Evolutionary conservation across 352 stramenopile genomes (phyloP), one percentile per base, ranked within the genome.

Genomic region (Phytophthora palmivora): DNA sequence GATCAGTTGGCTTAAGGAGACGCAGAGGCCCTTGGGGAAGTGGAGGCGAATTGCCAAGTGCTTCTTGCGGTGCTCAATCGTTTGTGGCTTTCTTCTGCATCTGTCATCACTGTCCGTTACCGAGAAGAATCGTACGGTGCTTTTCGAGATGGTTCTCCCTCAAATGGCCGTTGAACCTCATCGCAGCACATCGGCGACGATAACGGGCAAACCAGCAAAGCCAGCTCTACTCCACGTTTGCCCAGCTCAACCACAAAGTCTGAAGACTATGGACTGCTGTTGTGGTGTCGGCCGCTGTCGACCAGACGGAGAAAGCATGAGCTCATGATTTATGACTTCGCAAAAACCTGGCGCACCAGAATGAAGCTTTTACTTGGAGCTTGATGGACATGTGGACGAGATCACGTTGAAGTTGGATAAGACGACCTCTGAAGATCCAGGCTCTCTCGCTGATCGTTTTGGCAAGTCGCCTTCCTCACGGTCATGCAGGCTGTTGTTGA

Each of bases 131-230:
- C 30, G 52, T 37, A 11, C 42, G 8, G 15, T 32, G 34, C 43
- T 30, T 49, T 57, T 28, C 55, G 36, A 52, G 28, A 46, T 37
- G 36, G 26, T 49, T 49, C 24, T 45, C 24, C 4, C 24, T 15
- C 15, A 67, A 37, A 55, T 61, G 43, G 34, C 51, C 58, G 51
- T 67, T 67, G 58, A n/a, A 67, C 24, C 24, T 28, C 24, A 30
- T n/a, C 16, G 6, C 11, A 43, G 32, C 19, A 14, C 41, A 61
- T 33, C 33, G 14, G 33, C n/a, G 34, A 37, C 11, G 16, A 49
- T 51, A 58, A 63, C 56, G 32, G 43, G 30, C 24, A 28, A 28
- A 28, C 24, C 6, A 28, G 3, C 6, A 28, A n/a, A n/a, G n/a
- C n/a, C n/a, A n/a, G n/a, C n/a, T n/a, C n/a, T n/a, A n/a, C n/a